Evolutionary conservation across 176 grass and related monocot species (phyloP).

Genomic region (Thalia dealbata): DNA sequence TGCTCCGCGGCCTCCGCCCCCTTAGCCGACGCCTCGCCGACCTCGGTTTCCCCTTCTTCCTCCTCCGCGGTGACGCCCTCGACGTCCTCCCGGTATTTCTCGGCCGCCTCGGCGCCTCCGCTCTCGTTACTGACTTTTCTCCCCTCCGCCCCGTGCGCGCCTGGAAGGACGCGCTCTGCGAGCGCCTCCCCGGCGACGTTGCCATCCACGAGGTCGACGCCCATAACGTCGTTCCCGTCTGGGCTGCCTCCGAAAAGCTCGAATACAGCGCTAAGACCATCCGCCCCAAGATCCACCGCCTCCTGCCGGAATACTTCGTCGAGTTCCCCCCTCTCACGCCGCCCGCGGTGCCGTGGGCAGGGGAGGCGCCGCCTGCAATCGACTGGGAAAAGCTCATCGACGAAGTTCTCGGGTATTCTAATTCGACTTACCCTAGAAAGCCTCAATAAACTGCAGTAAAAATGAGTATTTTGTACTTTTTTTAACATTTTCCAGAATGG

Average conservation of each 20-base stretch:
- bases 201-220: constrained; percentile 76
- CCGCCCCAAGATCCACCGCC: constrained; percentile 51
- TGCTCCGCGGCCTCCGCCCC: constrained; percentile 48
- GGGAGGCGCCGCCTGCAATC: constrained; percentile 33
- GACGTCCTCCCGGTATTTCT: constrained; percentile 44
- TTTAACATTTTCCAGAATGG: constrained; percentile 3
- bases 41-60: constrained; percentile 52
- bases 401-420: constrained; percentile 37
- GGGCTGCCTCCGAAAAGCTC: constrained; percentile 58
- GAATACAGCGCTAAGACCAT: constrained; percentile 81
- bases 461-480: background rate
- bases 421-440: background rate
- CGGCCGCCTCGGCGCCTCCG: constrained; percentile 44
- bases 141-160: constrained; percentile 51
- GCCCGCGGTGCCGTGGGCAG: constrained; percentile 26
- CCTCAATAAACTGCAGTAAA: background rate
- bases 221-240: constrained; percentile 76
- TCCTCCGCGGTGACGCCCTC: constrained; percentile 36
- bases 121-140: constrained; percentile 71
- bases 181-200: constrained; percentile 14
- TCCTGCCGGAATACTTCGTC: constrained; percentile 56
- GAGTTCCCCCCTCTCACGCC: constrained; percentile 44
- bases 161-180: constrained; percentile 40
- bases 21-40: constrained; percentile 23
- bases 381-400: constrained; percentile 56